Evolutionary conservation across 805 yeast species (phyloP).

Genomic region (Candida ponderosae): DNA sequence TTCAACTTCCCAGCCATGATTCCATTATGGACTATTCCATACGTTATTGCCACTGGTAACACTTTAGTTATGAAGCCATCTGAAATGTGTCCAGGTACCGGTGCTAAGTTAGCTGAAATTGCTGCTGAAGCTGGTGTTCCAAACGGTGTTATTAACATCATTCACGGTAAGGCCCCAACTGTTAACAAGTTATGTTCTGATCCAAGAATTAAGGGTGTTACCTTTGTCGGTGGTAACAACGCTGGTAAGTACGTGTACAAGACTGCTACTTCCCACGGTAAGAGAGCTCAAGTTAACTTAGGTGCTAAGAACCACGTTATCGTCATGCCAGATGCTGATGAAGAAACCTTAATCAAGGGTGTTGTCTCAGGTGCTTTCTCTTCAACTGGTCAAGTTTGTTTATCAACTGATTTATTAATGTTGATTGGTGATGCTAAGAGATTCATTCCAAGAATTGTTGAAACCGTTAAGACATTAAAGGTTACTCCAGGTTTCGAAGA

Average conservation of each 20-base stretch:
- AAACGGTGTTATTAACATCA: conserved; percentile 61
- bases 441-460: conserved; percentile 55
- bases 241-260: conserved; percentile 71
- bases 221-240: conserved; percentile 73
- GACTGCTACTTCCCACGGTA: conserved; percentile 59
- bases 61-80: conserved; percentile 63
- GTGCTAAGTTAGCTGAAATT: conserved; percentile 65
- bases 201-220: conserved; percentile 67
- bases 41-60: conserved; percentile 64
- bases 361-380: conserved; percentile 74
- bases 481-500: conserved; percentile 63
- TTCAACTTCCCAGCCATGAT: conserved; percentile 86
- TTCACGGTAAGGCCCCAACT: conserved; percentile 68
- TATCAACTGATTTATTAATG: conserved; percentile 69
- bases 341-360: conserved; percentile 53
- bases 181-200: conserved; percentile 66
- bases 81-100: conserved; percentile 79
- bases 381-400: conserved; percentile 81
- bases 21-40: conserved; percentile 49
- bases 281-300: conserved; percentile 70
- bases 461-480: conserved; percentile 46
- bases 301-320: conserved; percentile 78
- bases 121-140: conserved; percentile 71
- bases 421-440: conserved; percentile 58
- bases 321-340: conserved; percentile 66